Conservation (phyloP, 139 green algal species). For the Chlamydomonas schloesseri region DNA sequence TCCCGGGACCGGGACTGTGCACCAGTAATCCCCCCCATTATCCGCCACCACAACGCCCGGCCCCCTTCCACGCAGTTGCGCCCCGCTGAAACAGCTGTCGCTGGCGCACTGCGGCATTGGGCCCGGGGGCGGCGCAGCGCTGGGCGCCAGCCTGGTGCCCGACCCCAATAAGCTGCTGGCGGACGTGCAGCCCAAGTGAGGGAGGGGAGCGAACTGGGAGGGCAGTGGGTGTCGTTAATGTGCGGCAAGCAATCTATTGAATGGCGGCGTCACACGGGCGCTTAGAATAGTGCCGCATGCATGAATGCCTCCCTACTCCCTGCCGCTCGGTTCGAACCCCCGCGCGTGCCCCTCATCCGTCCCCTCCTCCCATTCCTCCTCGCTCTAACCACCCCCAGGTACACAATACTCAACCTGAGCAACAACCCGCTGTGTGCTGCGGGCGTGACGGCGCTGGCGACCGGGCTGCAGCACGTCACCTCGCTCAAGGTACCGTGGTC, state of each 20-base stretch:
- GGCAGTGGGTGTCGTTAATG: no score
- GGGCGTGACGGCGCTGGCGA: conserved; percentile 40
- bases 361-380: background rate
- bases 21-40: no score
- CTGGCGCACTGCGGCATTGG: conserved; percentile 62
- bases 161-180: conserved; percentile 16
- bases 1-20: no score
- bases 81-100: conserved; percentile 46
- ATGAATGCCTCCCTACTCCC: no score
- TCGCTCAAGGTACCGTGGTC: conserved; percentile 43
- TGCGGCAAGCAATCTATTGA: no score
- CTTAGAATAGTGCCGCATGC: no score
- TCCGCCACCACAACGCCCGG: background rate
- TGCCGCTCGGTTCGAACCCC: no score
- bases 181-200: conserved; percentile 47
- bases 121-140: conserved; percentile 36
- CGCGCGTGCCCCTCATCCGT: no score
- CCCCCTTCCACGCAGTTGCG: conserved; percentile 16
- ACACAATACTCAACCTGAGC: conserved; percentile 49
- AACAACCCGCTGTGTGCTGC: conserved; percentile 42
- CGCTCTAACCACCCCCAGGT: no score
- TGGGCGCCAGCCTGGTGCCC: conserved; percentile 8
- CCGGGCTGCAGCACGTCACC: conserved; percentile 2
- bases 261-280: no score
- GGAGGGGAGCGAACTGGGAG: no score